Base-by-base conservation (phyloP, 108 stramenopile species). In the Thalassiosira profunda region DNA sequence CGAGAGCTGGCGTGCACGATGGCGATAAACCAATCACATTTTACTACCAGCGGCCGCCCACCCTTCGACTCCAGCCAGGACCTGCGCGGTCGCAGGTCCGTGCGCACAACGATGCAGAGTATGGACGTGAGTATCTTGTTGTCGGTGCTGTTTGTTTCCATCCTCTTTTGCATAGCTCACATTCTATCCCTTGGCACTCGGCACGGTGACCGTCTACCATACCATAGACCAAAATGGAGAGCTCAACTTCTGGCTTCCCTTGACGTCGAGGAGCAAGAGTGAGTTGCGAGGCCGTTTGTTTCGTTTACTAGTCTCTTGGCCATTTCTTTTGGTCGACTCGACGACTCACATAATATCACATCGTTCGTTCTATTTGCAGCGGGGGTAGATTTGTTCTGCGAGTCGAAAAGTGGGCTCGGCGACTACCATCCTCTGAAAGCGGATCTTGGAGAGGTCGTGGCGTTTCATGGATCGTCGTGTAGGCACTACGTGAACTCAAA, bases 171-270 rank as follows among this genome's bases (percentile, higher is more conserved):
- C n/a, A n/a, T n/a, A n/a, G n/a, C n/a, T n/a, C n/a, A n/a, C n/a
- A n/a, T n/a, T n/a, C n/a, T n/a, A n/a, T n/a, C n/a, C n/a, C n/a
- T n/a, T n/a, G n/a, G n/a, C n/a, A n/a, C n/a, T n/a, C n/a, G n/a
- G n/a, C n/a, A n/a, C n/a, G n/a, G 45, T 18, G 25, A 30, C 48
- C 28, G 1, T 1, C 30, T 46, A 10, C 11, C 44, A 11, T 6
- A 34, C 24, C 2, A 6, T 57, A 58, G 57, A 95, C 79, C 91
- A 92, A 62, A 85, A 92, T 46, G 95, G 92, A 24, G 95, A 96
- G 61, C 62, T 96, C 14, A 96, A 96, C 65, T 93, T 93, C 70
- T 96, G 95, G 95, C 25, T 96, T 8, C 92, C 93, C 4, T 61
- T 96, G 31, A 94, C 92, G 30, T n/a, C n/a, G n/a, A 85, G 82